Evolutionary conservation across 192 early-diverging fungal species (phyloP).

Genomic region (Coemansia aciculifera): DNA sequence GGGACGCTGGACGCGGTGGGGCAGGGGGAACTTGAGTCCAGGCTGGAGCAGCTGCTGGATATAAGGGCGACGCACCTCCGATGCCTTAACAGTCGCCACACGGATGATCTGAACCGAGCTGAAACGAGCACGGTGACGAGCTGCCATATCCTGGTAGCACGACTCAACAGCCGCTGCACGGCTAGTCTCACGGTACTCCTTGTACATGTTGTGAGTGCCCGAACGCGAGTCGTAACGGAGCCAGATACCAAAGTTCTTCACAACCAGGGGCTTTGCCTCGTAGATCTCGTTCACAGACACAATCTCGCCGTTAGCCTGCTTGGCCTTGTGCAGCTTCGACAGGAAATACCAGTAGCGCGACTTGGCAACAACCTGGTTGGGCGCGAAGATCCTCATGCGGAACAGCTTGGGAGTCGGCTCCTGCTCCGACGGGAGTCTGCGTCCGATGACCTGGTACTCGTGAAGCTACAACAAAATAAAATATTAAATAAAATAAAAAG

Average conservation of each 20-base stretch:
- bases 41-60: slow-evolving; percentile 93
- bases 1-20: slow-evolving; percentile 89
- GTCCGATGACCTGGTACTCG: slow-evolving; percentile 90
- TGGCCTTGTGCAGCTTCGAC: slow-evolving; percentile 98
- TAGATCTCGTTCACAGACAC: slow-evolving; percentile 96
- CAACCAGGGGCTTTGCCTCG: slow-evolving; percentile 86
- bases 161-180: slow-evolving; percentile 71
- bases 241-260: slow-evolving; percentile 99
- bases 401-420: slow-evolving; percentile 92
- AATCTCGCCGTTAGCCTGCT: slow-evolving; percentile 98
- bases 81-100: slow-evolving; percentile 85
- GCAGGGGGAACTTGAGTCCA: slow-evolving; percentile 95
- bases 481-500: too few species aligned
- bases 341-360: slow-evolving; percentile 99
- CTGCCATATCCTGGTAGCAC: slow-evolving; percentile 98
- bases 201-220: slow-evolving; percentile 99
- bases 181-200: slow-evolving; percentile 98
- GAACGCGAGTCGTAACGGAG: slow-evolving; percentile 99
- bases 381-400: slow-evolving; percentile 98
- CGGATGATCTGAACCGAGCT: slow-evolving; percentile 98
- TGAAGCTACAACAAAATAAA: slow-evolving; percentile 43
- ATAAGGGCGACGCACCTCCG: slow-evolving; percentile 95
- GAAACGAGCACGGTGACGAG: slow-evolving; percentile 98
- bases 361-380: slow-evolving; percentile 98
- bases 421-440: slow-evolving; percentile 89